A percentile compares a stretch with the other conserved stretches of the same genome.
phyloP scores from a whole-genome alignment of 148 eudicot species.

The Cornus suecica region DNA sequence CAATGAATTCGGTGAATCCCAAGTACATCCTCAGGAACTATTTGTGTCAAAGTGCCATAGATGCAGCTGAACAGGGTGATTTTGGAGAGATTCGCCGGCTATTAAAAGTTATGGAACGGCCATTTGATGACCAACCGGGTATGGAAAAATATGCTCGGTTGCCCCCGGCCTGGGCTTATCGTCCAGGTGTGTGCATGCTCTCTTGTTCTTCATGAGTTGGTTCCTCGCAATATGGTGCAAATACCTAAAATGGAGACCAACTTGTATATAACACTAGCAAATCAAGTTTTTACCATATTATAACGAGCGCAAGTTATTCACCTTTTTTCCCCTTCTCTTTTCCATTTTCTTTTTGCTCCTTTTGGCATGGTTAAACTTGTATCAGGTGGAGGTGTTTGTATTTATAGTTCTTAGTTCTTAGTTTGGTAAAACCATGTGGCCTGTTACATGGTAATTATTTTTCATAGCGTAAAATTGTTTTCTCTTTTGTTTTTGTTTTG shows the following conservation, averaged over 20 bases:
- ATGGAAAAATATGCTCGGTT: conserved; percentile 95
- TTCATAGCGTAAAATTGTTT: no score
- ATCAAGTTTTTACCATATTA: no score
- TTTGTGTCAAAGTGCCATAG: conserved; percentile 89
- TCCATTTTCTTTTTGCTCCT: no score
- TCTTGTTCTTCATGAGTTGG: conserved; percentile 80
- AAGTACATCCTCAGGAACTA: conserved; percentile 88
- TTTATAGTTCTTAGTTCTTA: no score
- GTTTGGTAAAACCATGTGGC: no score
- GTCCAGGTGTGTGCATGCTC: conserved; percentile 98
- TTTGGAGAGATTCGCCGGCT: conserved; percentile 70
- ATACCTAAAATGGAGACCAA: background rate
- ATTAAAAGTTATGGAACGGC: conserved; percentile 76
- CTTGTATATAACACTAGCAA: no score
- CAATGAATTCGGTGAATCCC: conserved; percentile 88
- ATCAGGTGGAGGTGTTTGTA: no score
- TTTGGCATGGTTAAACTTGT: no score
- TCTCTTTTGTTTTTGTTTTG: no score
- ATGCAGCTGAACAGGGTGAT: conserved; percentile 92
- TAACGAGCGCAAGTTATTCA: no score
- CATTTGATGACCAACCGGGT: conserved; percentile 93
- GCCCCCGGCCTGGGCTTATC: conserved; percentile 99
- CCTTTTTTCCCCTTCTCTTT: no score
- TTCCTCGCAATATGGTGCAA: background rate
- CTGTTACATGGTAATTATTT: no score